These are phyloP conservation scores for Trypanosoma brucei DNA, from an alignment of 208 protist species.

Conservation along the genomic window DNA sequence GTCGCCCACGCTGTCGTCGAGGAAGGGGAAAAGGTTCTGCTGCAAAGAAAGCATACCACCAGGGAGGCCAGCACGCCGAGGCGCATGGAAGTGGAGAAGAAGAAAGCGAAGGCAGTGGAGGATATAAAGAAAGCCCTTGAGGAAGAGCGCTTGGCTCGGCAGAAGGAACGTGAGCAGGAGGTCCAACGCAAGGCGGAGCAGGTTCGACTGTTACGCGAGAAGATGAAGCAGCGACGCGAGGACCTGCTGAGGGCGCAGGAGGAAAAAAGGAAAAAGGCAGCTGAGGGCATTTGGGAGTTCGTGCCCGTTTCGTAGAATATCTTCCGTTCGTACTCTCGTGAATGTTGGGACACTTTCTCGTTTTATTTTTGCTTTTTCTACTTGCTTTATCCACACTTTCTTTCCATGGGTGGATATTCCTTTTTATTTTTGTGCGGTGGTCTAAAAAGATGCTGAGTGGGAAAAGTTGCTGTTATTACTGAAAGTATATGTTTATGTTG, in stretches of 20 bases:
- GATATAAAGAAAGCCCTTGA: neutral
- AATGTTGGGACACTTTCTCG: neutral
- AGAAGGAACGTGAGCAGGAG: constrained; percentile 53
- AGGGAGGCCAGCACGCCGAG: neutral
- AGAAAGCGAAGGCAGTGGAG: neutral
- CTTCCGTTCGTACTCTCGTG: too few relatives aligned
- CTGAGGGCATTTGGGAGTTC: constrained; percentile 13
- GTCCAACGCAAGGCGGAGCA: constrained; percentile 7
- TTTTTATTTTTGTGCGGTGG: too few relatives aligned
- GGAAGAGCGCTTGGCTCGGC: constrained; percentile 30
- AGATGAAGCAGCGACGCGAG: constrained; percentile 26
- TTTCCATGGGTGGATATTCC: too few relatives aligned
- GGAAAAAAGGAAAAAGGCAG: constrained; percentile 37
- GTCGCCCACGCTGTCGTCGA: constrained; percentile 40
- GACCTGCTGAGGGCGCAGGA: constrained; percentile 27
- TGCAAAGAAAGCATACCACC: neutral
- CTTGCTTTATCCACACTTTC: neutral
- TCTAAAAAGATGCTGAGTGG: too few relatives aligned
- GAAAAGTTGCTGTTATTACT: too few relatives aligned
- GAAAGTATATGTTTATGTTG: too few relatives aligned
- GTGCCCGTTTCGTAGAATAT: neutral
- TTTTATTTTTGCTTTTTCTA: neutral
- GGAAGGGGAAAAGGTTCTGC: constrained; percentile 26
- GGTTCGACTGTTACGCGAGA: neutral
- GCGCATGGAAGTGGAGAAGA: neutral